Evolutionary conservation across 2,329 filamentous ascomycete genomes (phyloP), one percentile per base, ranked within the genome.

Genomic region (Sarocladium brachiariae): DNA sequence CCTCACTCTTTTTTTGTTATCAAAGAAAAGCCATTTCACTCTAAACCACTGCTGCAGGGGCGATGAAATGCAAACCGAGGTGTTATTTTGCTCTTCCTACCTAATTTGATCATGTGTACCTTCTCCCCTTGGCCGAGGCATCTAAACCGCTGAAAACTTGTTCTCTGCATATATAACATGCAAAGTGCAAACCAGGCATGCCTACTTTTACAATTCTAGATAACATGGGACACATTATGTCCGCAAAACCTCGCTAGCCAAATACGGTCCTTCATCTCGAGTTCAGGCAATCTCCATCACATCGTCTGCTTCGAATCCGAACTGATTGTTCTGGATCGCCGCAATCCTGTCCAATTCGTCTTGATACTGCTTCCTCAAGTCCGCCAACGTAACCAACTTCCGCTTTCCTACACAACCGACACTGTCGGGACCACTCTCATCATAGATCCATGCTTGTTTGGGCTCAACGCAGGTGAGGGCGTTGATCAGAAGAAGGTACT

Each of bases 401-500:
- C 91, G 82, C 71, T 85, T 86, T 19, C 13, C 46, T 19, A 18
- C 16, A 16, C 30, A 16, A 11, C 37, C 30, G 6, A 3, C 11
- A 8, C 18, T n/a, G 21, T 21, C 46, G 21, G 24, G 19, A 7
- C 46, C 46, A 11, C 64, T 59, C 49, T 68, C 63, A 64, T 65
- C 60, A 46, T 80, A 83, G 64, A 95, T 81, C 80, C 95, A 99
- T 61, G 96, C 87, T 55, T 88, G 82, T 57, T 78, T 81, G 52
- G 83, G 74, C 46, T 87, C 83, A 35, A 96, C 89, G 56, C 89
- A 96, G 57, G 87, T 89, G 54, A 99, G 74, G 1, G 89, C 85
- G 64, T 99, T 99, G 71, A 99, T 95, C 39, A 99, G 78, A 54
- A 90, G 77, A n/a, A 97, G 72, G 60, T 95, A 93, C 61, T 89